Conservation (phyloP, 352 stramenopile species). For the Pythium angustatum region DNA sequence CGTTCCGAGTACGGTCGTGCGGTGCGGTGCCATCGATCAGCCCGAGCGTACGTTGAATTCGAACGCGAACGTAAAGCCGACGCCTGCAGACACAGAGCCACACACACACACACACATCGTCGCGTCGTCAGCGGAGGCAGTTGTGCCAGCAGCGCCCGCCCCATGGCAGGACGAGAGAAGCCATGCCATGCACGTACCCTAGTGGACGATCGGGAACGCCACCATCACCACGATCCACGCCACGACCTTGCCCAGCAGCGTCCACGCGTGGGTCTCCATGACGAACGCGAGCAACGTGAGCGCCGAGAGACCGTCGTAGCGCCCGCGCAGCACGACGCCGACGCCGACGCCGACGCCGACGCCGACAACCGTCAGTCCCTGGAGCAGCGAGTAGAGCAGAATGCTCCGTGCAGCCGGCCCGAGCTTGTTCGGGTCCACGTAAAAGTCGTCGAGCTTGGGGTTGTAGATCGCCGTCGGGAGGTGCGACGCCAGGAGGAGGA, state of each 20-base stretch:
- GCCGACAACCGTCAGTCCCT: background rate
- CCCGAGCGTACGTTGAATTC: constrained; percentile 1
- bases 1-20: too few relatives aligned
- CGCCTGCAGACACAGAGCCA: too few relatives aligned
- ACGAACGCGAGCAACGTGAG: constrained; percentile 13
- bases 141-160: too few relatives aligned
- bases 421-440: constrained; percentile 41
- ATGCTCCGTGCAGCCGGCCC: constrained; percentile 33
- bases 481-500: background rate
- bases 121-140: background rate
- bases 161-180: background rate
- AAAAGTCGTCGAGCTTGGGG: constrained; percentile 58
- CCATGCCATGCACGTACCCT: constrained; percentile 2
- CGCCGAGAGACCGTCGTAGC: constrained; percentile 19
- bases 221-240: constrained; percentile 16
- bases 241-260: constrained; percentile 14
- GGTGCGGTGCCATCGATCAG: too few relatives aligned
- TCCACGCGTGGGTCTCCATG: constrained; percentile 14
- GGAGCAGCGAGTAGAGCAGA: background rate
- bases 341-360: constrained; percentile 1
- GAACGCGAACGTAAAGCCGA: constrained; percentile 23
- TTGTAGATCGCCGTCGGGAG: constrained; percentile 42
- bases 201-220: constrained; percentile 20
- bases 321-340: constrained; percentile 7
- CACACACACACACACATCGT: background rate